Percentiles rank a stretch among this genome's conserved stretches.
Conservation (phyloP, 1,139 yeast genomes). For the Debaryomyces fabryi region DNA sequence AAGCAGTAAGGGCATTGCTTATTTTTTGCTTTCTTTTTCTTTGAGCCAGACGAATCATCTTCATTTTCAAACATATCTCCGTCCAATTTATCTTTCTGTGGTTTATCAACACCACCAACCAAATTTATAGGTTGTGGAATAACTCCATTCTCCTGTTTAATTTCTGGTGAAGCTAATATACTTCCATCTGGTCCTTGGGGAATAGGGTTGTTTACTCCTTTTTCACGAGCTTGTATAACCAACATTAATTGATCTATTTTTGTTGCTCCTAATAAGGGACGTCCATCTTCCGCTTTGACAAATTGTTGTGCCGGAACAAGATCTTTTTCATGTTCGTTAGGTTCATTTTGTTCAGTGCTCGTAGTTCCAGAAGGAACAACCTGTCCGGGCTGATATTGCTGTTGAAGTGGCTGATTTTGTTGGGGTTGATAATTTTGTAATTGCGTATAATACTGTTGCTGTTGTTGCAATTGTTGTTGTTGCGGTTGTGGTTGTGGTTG, state of each 20-base stretch:
- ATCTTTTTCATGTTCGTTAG: constrained; percentile 13
- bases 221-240: constrained; percentile 83
- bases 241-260: constrained; percentile 89
- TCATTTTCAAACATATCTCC: constrained; percentile 15
- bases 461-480: constrained; percentile 2
- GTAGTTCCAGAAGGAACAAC: constrained; percentile 5
- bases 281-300: constrained; percentile 54
- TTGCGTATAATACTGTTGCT: constrained; percentile 5
- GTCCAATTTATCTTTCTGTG: constrained; percentile 35
- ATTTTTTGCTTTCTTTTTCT: constrained; percentile 45
- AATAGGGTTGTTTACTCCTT: constrained; percentile 64
- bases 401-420: constrained; percentile 9
- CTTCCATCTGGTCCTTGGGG: constrained; percentile 68
- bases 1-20: constrained; percentile 74
- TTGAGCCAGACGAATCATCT: constrained; percentile 22
- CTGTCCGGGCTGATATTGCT: constrained; percentile 6
- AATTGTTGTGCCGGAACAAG: constrained; percentile 51
- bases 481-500: constrained; percentile 2
- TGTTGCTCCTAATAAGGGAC: constrained; percentile 80
- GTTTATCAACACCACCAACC: constrained; percentile 84
- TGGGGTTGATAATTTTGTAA: constrained; percentile 2
- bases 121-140: constrained; percentile 67
- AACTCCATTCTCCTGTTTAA: constrained; percentile 29
- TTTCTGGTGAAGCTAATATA: constrained; percentile 36
- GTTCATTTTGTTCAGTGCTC: not conserved